Percentiles rank a stretch among this genome's conserved stretches.
Evolutionary conservation across 176 grass and related monocot species (phyloP).

Genomic region (Thalia dealbata): DNA sequence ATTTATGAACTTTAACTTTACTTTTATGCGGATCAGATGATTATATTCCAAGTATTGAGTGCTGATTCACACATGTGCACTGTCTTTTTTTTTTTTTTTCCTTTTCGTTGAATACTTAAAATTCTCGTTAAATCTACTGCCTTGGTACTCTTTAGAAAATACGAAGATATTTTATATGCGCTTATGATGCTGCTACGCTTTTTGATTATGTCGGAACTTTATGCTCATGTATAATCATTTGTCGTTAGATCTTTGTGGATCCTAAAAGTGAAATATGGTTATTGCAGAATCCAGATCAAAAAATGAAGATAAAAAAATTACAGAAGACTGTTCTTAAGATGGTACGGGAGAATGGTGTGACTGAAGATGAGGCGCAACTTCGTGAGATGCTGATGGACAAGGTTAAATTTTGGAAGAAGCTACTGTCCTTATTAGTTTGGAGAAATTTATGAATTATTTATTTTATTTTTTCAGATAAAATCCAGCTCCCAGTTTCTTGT

Average conservation of each 20-base stretch:
- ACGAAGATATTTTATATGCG: too few relatives aligned
- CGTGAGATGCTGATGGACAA: conserved; percentile 52
- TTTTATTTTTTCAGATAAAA: conserved; percentile 46
- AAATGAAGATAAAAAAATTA: conserved; percentile 79
- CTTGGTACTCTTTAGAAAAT: background rate
- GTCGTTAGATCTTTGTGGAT: background rate
- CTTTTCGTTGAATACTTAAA: background rate
- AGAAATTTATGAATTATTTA: conserved; percentile 11
- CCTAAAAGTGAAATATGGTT: background rate
- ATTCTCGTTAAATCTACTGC: background rate
- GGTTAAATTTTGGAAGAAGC: conserved; percentile 24
- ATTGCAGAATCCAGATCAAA: conserved; percentile 52
- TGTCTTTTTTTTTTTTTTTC: background rate
- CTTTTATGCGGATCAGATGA: background rate
- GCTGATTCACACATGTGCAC: background rate
- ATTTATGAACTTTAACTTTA: background rate
- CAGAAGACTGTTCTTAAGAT: conserved; percentile 57
- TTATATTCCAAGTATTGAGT: background rate
- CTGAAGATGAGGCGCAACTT: conserved; percentile 52
- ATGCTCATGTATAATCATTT: background rate
- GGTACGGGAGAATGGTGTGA: conserved; percentile 39
- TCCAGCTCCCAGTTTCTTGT: conserved; percentile 61
- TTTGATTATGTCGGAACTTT: background rate
- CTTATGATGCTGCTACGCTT: background rate
- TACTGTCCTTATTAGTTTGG: background rate